Base-by-base conservation (phyloP, 768 basidiomycete genomes). In the Exsudoporus frostii region DNA sequence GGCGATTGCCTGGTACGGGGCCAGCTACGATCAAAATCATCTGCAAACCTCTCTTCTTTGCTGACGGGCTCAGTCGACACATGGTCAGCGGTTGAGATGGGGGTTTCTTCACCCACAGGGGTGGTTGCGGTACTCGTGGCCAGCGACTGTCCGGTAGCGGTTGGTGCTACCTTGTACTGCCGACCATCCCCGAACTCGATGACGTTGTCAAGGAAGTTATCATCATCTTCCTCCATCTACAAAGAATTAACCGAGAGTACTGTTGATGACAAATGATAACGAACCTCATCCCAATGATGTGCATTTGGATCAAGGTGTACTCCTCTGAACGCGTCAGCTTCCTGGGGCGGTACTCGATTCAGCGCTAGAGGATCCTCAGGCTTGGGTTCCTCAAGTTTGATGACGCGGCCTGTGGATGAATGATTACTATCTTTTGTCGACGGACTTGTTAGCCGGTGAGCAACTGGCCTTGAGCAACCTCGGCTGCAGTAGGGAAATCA, bases 221-320 rank as follows among this genome's bases (percentile, higher is more conserved):
- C 88, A 53, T 94, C 90, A 57, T 96, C 95, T 71, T 93, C 92
- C 71, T 88, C 88, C 81, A 92, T 89, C 89, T 92, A 63, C 25
- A 33, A 43, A 50, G 7, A 30, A 49, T 62, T 44, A 57, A 52
- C 38, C 2, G 37, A 51, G 36, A 39, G 15, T 41, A 32, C 48
- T 11, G 30, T 44, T 25, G 22, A 44, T 33, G 51, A 50, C 9
- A 50, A 48, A 55, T 60, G 55, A 43, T 33, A 37, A 71, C 89
- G 56, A 57, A 98, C 95, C 80, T 97, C 94, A 61, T 98, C 97
- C 97, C 97, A 99, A 66, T 98, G 94, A 65, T 93, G 90, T 4
- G 90, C 85, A 62, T 95, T 95, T 45, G 94, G 91, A 71, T 97
- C 87, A 43, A 98, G 74, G 69, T 98, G 94, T 1, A 92, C 86